phyloP scores from a whole-genome alignment of 2,329 filamentous ascomycete species.

The Fusarium equiseti region DNA sequence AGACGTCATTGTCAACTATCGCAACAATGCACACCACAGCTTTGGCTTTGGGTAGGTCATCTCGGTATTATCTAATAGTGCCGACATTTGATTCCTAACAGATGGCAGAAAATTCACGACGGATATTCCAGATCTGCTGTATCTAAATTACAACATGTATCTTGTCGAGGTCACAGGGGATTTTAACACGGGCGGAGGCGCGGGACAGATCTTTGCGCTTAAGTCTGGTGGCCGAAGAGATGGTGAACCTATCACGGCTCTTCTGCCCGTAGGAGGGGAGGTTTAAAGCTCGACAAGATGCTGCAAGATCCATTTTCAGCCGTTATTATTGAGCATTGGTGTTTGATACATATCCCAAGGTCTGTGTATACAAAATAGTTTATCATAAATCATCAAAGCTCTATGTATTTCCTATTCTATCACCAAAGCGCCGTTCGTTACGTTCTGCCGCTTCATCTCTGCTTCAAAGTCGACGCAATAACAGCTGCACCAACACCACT shows the following conservation, averaged over 20 bases:
- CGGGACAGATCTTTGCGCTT: conserved; percentile 1
- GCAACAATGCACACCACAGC: conserved; percentile 19
- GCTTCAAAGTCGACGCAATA: conserved; percentile 6
- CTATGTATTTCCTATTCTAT: not conserved
- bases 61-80: accelerated
- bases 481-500: conserved; percentile 19
- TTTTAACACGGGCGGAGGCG: not conserved
- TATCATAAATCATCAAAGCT: not conserved
- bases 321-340: accelerated
- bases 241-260: conserved; percentile 2
- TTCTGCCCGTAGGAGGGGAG: not conserved
- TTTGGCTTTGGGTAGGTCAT: conserved; percentile 12
- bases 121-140: not conserved
- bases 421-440: no score
- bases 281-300: not conserved
- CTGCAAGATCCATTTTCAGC: not conserved
- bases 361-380: not conserved
- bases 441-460: not conserved
- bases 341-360: accelerated
- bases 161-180: conserved; percentile 13
- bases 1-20: conserved; percentile 16
- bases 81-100: not conserved
- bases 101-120: not conserved
- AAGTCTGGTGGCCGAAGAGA: conserved; percentile 2
- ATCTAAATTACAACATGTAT: conserved; percentile 14